Conservation (phyloP, 2,329 filamentous ascomycete species). For the Juglanconis oblonga region DNA sequence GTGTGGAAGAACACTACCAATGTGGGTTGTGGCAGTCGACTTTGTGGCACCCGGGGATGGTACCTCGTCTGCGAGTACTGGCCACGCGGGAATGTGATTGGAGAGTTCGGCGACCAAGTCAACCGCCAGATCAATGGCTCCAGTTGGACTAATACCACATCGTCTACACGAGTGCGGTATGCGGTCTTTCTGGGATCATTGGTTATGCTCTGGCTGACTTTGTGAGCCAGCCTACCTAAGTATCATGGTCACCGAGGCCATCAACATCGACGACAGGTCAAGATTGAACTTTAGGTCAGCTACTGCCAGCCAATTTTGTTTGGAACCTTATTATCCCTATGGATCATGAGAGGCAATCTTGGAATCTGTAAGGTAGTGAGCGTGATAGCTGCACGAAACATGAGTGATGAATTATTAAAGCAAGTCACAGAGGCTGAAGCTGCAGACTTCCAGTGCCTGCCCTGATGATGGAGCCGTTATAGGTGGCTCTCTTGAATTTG, state of each 20-base stretch:
- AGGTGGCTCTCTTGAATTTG: too few species aligned
- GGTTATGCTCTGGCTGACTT: neutral
- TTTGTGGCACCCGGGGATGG: constrained; percentile 52
- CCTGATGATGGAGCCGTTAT: too few species aligned
- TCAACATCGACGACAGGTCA: neutral
- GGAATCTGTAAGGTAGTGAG: too few species aligned
- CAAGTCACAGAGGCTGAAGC: too few species aligned
- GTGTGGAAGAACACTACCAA: constrained; percentile 64
- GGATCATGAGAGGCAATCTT: too few species aligned
- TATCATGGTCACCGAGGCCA: neutral
- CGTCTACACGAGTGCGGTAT: neutral
- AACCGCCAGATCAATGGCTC: constrained; percentile 30
- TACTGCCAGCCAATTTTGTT: too few species aligned
- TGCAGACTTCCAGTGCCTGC: too few species aligned
- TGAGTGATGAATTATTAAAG: too few species aligned
- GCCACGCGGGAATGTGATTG: constrained; percentile 62
- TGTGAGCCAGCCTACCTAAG: neutral
- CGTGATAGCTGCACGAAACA: too few species aligned
- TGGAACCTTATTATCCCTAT: too few species aligned
- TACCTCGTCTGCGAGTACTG: constrained; percentile 70
- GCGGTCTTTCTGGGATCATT: neutral
- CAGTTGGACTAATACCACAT: constrained; percentile 2
- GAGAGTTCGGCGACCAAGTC: constrained; percentile 47
- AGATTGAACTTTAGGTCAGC: too few species aligned
- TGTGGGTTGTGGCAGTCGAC: constrained; percentile 51